Evolutionary conservation across 805 yeast genomes (phyloP).

Genomic region (Metschnikowia lunata): DNA sequence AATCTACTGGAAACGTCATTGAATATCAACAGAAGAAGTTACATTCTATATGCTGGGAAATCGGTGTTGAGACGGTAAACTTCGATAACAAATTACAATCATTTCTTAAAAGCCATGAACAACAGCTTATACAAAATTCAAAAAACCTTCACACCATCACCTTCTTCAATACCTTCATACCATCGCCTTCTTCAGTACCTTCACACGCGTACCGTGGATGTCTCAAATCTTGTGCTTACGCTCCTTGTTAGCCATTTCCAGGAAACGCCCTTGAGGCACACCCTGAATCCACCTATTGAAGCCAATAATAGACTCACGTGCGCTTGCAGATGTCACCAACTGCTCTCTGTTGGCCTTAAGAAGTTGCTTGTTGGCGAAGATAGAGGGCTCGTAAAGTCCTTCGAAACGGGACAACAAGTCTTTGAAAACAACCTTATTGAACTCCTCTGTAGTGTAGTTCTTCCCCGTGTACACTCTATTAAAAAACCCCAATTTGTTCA

Average conservation of each 20-base stretch:
- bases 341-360: slow-evolving; percentile 37
- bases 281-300: slow-evolving; percentile 67
- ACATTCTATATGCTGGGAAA: no score
- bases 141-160: no score
- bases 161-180: no score
- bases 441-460: slow-evolving; percentile 34
- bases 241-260: slow-evolving; percentile 47
- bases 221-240: slow-evolving; percentile 59
- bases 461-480: slow-evolving; percentile 49
- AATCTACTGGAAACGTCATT: no score
- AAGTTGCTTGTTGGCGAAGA: slow-evolving; percentile 44
- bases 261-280: slow-evolving; percentile 66
- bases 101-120: neutral
- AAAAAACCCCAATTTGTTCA: slow-evolving; percentile 55
- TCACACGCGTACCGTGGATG: neutral
- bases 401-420: slow-evolving; percentile 33
- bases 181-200: no score
- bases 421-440: slow-evolving; percentile 38
- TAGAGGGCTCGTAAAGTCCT: slow-evolving; percentile 43
- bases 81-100: neutral
- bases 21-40: no score
- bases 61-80: no score
- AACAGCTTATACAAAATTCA: neutral
- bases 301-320: slow-evolving; percentile 67
- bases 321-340: slow-evolving; percentile 46